A percentile compares a stretch with the other conserved stretches of the same genome.
Conservation (phyloP, 2,329 filamentous ascomycete species). For the Sphaerulina musiva region DNA sequence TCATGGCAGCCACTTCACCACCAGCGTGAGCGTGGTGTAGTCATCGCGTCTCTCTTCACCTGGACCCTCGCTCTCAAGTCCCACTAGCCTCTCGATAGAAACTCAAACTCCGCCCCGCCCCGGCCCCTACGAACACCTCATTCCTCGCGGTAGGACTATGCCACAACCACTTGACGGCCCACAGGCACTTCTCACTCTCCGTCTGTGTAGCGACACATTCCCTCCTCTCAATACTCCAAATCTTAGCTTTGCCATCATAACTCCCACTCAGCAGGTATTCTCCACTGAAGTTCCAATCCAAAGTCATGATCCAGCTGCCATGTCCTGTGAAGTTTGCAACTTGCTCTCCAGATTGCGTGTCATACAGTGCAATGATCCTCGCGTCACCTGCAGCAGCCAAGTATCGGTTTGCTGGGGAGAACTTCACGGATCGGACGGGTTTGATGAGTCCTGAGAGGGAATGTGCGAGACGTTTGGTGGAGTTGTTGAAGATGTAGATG, state of each 20-base stretch:
- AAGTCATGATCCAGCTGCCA: slow-evolving; percentile 77
- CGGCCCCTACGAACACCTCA: slow-evolving; percentile 71
- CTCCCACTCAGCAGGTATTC: slow-evolving; percentile 79
- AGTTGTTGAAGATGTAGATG: slow-evolving; percentile 92
- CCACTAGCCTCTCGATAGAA: slow-evolving; percentile 84
- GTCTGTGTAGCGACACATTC: slow-evolving; percentile 88
- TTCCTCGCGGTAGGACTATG: slow-evolving; percentile 52
- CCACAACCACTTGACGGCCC: slow-evolving; percentile 78
- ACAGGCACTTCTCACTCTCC: slow-evolving; percentile 74
- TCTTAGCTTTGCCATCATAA: slow-evolving; percentile 90
- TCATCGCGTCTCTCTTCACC: not conserved
- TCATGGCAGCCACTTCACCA: not conserved
- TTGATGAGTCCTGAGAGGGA: slow-evolving; percentile 85
- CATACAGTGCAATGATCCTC: slow-evolving; percentile 82
- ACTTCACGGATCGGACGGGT: slow-evolving; percentile 75
- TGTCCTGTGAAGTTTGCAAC: slow-evolving; percentile 77
- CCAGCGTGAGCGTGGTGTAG: not conserved
- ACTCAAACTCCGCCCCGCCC: slow-evolving; percentile 66
- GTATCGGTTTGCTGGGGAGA: slow-evolving; percentile 77
- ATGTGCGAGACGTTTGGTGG: slow-evolving; percentile 75
- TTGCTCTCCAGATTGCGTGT: slow-evolving; percentile 86
- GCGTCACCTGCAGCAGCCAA: slow-evolving; percentile 88
- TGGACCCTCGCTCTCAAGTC: slow-evolving; percentile 35
- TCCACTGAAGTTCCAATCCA: slow-evolving; percentile 90
- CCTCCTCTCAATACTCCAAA: slow-evolving; percentile 83